phyloP scores from a whole-genome alignment of 2,329 filamentous ascomycete species.

The Penicillium capsulatum region DNA sequence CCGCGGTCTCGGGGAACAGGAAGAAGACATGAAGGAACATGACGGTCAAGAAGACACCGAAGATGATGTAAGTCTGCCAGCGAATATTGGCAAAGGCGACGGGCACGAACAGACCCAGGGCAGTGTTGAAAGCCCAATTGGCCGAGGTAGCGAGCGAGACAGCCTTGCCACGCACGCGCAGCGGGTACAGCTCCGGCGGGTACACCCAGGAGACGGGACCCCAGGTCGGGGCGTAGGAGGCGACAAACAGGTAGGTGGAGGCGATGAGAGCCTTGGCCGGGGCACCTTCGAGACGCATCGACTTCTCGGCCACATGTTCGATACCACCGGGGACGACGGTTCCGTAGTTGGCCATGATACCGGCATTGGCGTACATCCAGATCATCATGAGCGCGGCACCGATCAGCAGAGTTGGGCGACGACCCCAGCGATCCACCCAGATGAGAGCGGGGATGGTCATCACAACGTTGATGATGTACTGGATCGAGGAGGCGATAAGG shows the following conservation, averaged over 20 bases:
- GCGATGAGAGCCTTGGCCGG: slow-evolving; percentile 63
- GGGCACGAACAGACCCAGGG: slow-evolving; percentile 53
- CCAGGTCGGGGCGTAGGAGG: slow-evolving; percentile 61
- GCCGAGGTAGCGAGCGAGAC: slow-evolving; percentile 55
- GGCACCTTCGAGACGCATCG: slow-evolving; percentile 36
- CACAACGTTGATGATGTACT: slow-evolving; percentile 74
- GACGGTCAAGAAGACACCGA: slow-evolving; percentile 66
- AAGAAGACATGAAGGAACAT: slow-evolving; percentile 68
- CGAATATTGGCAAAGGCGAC: slow-evolving; percentile 56
- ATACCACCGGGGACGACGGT: slow-evolving; percentile 40
- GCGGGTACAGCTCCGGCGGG: slow-evolving; percentile 49
- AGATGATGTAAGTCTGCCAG: slow-evolving; percentile 68
- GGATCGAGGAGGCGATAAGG: slow-evolving; percentile 63
- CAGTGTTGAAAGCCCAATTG: slow-evolving; percentile 61
- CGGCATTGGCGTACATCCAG: slow-evolving; percentile 44
- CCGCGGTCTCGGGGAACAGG: slow-evolving; percentile 64
- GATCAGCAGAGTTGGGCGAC: slow-evolving; percentile 62
- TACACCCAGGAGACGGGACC: slow-evolving; percentile 56
- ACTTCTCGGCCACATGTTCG: slow-evolving; percentile 31
- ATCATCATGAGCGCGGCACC: slow-evolving; percentile 61
- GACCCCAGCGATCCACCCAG: slow-evolving; percentile 72
- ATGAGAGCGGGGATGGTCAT: slow-evolving; percentile 74
- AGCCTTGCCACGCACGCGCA: slow-evolving; percentile 58
- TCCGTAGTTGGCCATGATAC: slow-evolving; percentile 38
- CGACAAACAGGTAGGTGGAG: slow-evolving; percentile 62